Evolutionary conservation across 305 asterid species (phyloP).

Genomic region (Fraxinus xanthoxyloides): DNA sequence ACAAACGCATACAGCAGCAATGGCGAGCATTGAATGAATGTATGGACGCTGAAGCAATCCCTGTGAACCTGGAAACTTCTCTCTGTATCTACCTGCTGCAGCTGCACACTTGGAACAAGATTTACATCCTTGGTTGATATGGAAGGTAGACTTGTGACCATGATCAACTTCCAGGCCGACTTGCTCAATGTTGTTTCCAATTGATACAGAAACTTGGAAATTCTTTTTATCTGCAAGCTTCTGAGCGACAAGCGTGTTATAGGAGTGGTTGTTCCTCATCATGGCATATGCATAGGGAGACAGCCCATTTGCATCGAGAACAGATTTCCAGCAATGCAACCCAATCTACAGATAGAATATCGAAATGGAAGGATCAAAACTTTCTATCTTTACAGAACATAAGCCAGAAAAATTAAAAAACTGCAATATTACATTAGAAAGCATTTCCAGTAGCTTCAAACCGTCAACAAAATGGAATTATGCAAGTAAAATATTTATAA

Average conservation of each 20-base stretch:
- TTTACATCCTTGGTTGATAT: conserved; percentile 22
- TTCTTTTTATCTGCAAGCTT: conserved; percentile 50
- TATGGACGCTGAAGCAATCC: conserved; percentile 71
- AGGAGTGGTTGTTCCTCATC: conserved; percentile 68
- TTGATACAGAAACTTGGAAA: conserved; percentile 50
- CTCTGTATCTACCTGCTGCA: conserved; percentile 38
- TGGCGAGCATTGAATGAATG: conserved; percentile 73
- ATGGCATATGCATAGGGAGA: conserved; percentile 71
- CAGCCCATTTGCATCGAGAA: conserved; percentile 67
- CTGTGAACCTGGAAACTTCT: conserved; percentile 40
- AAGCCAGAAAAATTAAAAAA: not conserved
- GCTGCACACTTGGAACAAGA: conserved; percentile 70
- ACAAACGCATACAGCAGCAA: conserved; percentile 87
- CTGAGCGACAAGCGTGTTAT: conserved; percentile 60
- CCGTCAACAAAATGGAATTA: not conserved
- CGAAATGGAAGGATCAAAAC: not conserved
- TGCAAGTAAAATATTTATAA: not conserved
- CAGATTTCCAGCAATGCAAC: conserved; percentile 64
- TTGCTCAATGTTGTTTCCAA: conserved; percentile 41
- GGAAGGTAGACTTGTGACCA: conserved; percentile 18
- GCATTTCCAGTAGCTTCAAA: not conserved
- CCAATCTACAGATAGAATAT: conserved; percentile 52
- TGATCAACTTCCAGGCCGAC: conserved; percentile 23
- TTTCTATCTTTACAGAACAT: not conserved
- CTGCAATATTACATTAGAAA: not conserved